phyloP scores from a whole-genome alignment of 768 basidiomycete species.

The Leucocoprinus birnbaumii region DNA sequence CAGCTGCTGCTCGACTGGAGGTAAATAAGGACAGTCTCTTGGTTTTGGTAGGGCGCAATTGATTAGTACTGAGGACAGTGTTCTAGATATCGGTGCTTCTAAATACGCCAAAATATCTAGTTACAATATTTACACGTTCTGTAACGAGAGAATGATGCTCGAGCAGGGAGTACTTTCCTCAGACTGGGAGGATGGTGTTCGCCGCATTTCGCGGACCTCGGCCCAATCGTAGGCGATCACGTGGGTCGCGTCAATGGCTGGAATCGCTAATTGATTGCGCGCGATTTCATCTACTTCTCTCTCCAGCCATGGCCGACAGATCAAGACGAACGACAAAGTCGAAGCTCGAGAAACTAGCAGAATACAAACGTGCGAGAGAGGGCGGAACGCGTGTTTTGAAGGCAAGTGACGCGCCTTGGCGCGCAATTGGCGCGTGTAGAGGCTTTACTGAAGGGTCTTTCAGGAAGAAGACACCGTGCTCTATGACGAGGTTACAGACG shows the following conservation, averaged over 20 bases:
- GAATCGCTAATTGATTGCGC: not conserved
- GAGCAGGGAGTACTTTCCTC: no score
- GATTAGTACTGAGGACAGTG: no score
- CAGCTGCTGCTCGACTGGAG: no score
- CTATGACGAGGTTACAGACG: conserved; percentile 90
- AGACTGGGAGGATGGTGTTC: no score
- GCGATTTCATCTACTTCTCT: not conserved
- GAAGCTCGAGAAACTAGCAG: conserved; percentile 50
- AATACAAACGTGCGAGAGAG: conserved; percentile 56
- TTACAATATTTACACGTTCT: no score
- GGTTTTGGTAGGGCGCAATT: no score
- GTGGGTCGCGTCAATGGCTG: not conserved
- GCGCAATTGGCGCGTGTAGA: not conserved
- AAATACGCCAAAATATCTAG: no score
- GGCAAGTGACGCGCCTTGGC: conserved; percentile 32
- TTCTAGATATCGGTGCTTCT: no score
- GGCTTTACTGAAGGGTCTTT: not conserved
- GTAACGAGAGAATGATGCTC: no score
- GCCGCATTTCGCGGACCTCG: no score
- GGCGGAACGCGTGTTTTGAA: conserved; percentile 59
- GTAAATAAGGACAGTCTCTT: no score
- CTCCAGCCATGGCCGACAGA: conserved; percentile 32
- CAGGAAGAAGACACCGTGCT: conserved; percentile 62
- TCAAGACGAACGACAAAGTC: conserved; percentile 36
- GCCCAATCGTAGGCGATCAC: no score